A percentile compares a stretch with the other conserved stretches of the same genome.
These are phyloP conservation scores for Pyrenophora seminiperda DNA, from an alignment of 2,329 filamentous ascomycete genomes.

Conservation along the genomic window DNA sequence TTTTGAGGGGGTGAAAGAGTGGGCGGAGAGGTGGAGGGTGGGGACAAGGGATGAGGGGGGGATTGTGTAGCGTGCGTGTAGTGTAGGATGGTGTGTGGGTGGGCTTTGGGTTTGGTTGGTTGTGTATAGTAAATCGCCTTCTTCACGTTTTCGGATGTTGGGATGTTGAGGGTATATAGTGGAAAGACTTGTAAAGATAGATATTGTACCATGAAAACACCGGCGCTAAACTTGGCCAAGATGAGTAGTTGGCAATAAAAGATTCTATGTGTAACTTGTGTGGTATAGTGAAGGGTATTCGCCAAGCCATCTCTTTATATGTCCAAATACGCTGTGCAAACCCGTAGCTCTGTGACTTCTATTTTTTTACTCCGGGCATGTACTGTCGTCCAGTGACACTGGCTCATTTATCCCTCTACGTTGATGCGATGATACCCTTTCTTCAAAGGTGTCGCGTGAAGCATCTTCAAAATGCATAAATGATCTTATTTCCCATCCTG, in stretches of 20 bases:
- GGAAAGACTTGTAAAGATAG: too few relatives aligned
- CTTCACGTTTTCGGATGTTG: too few relatives aligned
- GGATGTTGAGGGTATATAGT: too few relatives aligned
- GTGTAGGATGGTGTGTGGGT: too few relatives aligned
- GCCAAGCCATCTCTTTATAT: not conserved
- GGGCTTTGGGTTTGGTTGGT: too few relatives aligned
- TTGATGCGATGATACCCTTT: too few relatives aligned
- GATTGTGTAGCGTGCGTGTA: not conserved
- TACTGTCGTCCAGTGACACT: too few relatives aligned
- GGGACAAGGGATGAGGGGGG: not conserved
- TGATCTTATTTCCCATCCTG: not conserved
- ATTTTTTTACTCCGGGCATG: too few relatives aligned
- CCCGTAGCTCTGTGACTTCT: not conserved
- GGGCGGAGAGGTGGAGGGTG: conserved; percentile 27
- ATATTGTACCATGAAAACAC: too few relatives aligned
- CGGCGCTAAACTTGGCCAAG: conserved; percentile 5
- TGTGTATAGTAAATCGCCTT: too few relatives aligned
- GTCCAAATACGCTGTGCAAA: not conserved
- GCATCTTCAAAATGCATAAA: too few relatives aligned
- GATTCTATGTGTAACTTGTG: conserved; percentile 9
- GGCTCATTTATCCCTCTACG: too few relatives aligned
- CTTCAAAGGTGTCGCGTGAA: not conserved
- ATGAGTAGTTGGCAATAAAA: conserved; percentile 13
- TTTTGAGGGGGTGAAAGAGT: conserved; percentile 31
- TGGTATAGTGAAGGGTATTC: conserved; percentile 10